Base-by-base conservation (phyloP, 768 basidiomycete genomes). In the Kwoniella mangroviensis region DNA sequence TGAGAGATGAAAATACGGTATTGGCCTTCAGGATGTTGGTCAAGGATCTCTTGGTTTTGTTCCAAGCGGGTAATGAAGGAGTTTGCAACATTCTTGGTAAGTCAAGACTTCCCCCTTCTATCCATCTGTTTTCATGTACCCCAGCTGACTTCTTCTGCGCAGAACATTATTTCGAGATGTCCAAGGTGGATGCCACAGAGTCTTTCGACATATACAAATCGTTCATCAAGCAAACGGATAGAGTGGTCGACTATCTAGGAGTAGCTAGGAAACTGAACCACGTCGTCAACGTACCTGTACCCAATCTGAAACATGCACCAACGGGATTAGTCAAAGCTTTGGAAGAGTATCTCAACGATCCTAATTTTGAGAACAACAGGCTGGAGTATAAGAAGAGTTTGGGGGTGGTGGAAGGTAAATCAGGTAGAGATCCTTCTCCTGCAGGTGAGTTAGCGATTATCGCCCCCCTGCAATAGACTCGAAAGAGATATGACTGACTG, bases 141-240 rank as follows among this genome's bases (percentile, higher is more conserved):
- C 15, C 10, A 24, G 49, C 62, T 63, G 62, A 42, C 10, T 24
- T 24, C 2, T 22, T 28, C 19, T 11, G 11, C 13, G 4, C 69
- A 87, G 94, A 98, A 79, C 91, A 96, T 84, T 99, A 97, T 84
- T 98, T 98, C 78, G 95, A 97, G 81, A 98, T 98, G 97, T 93
- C 94, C 0, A 91, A 92, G 72, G 83, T 90, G n/a, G 96, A 98
- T 79, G 97, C 96, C 0, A 85, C 87, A 45, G 89, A 91, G 41
- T 92, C 96, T 2, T 87, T 98, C 26, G 83, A 84, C 19, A 90
- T 98, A 70, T 99, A 99, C 85, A 92, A 93, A 65, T 89, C 91
- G 70, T 99, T 99, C 84, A 98, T 95, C 84, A 89, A 88, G 60
- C 93, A 98, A 82, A 94, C 96, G 0, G 94, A 98, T 77, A 86